Evolutionary conservation across 805 yeast genomes (phyloP).

Genomic region (Kluyveromyces nonfermentans): DNA sequence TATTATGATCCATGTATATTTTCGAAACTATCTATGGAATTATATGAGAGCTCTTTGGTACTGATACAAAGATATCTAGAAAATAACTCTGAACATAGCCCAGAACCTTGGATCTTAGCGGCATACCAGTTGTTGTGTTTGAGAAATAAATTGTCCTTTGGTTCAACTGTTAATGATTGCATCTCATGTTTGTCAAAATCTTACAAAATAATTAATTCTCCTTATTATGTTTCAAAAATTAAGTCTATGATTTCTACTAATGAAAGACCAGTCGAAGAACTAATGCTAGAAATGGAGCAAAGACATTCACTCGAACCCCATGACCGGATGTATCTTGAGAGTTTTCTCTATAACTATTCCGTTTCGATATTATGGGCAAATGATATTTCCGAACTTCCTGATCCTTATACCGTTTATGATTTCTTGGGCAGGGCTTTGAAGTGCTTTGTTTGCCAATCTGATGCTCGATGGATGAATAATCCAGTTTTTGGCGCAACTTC

Average conservation of each 20-base stretch:
- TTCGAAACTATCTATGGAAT: slow-evolving; percentile 4
- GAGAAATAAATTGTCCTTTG: slow-evolving; percentile 6
- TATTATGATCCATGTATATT: slow-evolving; percentile 7
- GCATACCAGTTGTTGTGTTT: slow-evolving; percentile 7
- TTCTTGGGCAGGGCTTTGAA: slow-evolving; percentile 25
- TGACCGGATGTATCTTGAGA: slow-evolving; percentile 34
- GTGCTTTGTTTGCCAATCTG: slow-evolving; percentile 29
- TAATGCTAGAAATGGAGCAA: slow-evolving; percentile 1
- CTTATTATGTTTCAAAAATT: slow-evolving; percentile 2
- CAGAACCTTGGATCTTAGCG: slow-evolving; percentile 10
- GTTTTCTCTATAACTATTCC: slow-evolving; percentile 35
- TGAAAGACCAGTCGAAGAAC: slow-evolving; percentile 1
- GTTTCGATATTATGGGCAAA: slow-evolving; percentile 31
- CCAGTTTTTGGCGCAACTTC: slow-evolving; percentile 34
- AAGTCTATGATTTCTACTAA: neutral
- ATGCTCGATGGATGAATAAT: slow-evolving; percentile 36
- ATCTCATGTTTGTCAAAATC: neutral
- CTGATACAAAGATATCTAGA: slow-evolving; percentile 2
- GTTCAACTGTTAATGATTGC: slow-evolving; percentile 1
- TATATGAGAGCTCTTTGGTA: slow-evolving; percentile 6
- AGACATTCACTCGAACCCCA: slow-evolving; percentile 8
- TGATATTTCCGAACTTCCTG: slow-evolving; percentile 27
- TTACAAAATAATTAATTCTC: slow-evolving; percentile 2
- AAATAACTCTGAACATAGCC: slow-evolving; percentile 3
- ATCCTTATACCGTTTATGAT: slow-evolving; percentile 33